These are phyloP conservation scores for Coemansia umbellata DNA, from an alignment of 192 early-diverging fungal species.

Conservation along the genomic window DNA sequence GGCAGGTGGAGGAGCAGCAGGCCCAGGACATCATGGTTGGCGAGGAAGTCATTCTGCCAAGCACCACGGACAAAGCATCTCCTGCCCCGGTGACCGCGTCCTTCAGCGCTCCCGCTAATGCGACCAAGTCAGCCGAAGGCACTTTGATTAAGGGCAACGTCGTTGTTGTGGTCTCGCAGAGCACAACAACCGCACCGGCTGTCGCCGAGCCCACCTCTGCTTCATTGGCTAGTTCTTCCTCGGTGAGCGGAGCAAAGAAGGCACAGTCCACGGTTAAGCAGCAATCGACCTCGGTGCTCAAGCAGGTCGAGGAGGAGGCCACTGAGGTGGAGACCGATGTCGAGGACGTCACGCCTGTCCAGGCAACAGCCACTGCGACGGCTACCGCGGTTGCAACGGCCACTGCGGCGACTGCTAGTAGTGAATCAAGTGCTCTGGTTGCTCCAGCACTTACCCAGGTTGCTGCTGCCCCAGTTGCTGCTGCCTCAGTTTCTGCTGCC, in stretches of 20 bases:
- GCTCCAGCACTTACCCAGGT: neutral
- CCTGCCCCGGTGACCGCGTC: neutral
- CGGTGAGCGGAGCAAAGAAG: too few relatives aligned
- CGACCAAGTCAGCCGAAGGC: neutral
- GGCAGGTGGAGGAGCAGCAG: neutral
- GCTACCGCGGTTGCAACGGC: neutral
- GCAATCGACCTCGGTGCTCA: neutral
- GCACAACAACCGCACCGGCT: neutral
- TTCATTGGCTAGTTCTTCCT: neutral
- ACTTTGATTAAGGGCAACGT: neutral
- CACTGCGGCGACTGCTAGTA: neutral
- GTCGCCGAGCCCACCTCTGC: neutral
- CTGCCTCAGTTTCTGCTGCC: neutral
- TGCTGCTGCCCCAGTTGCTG: neutral
- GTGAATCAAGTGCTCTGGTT: neutral
- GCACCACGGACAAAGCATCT: neutral
- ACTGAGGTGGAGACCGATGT: neutral
- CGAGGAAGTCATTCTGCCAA: neutral
- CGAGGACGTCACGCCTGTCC: neutral
- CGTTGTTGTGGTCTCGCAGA: neutral
- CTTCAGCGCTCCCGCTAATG: neutral
- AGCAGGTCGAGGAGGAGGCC: neutral
- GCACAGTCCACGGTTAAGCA: too few relatives aligned
- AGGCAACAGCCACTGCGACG: neutral
- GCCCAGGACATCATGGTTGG: neutral